Evolutionary conservation across 345 rosid species (phyloP), one percentile per base, ranked within the genome.

Genomic region (Aquilaria malaccensis): DNA sequence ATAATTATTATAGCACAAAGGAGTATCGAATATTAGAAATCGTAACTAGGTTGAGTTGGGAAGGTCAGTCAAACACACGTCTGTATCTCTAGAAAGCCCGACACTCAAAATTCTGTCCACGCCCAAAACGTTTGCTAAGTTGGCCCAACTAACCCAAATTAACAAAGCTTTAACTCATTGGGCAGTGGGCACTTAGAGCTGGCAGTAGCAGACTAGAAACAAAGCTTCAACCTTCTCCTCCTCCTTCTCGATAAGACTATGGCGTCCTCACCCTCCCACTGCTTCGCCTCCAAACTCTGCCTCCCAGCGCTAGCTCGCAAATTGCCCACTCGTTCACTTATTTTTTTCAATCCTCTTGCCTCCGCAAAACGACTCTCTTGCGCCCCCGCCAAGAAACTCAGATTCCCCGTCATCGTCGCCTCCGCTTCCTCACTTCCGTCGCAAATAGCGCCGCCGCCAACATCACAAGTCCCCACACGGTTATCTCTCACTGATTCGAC

Each of bases 401-500:
- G 43, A 67, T 12, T 63, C 60, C 47, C 22, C 22, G 22, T 22
- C 22, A 22, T 22, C 22, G 22, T 53, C 63, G 58, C 72, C 59
- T 52, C 67, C 52, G 73, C 70, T 67, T 63, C 63, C 41, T 30
- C 67, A 29, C 49, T 69, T 50, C 31, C 80, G 43, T 47, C 78
- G 13, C 65, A 66, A 45, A 47, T 47, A 3, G 2, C 41, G 43
- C 56, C 74, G 52, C 15, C 52, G 2, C 5, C 9, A 50, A 9
- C 48, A 37, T n/a, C 58, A 59, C 4, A 65, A 43, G 2, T 45
- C 45, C 32, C 50, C 7, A 30, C 70, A 11, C 70, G 13, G 5
- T 56, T 66, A 30, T 68, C 59, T 32, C 61, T 80, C 74, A 51
- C 67, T 41, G 77, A 72, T 0, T 77, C 88, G 2, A 80, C 83